Conservation (phyloP, 441 rosid genomes). For the Melastoma candidum region DNA sequence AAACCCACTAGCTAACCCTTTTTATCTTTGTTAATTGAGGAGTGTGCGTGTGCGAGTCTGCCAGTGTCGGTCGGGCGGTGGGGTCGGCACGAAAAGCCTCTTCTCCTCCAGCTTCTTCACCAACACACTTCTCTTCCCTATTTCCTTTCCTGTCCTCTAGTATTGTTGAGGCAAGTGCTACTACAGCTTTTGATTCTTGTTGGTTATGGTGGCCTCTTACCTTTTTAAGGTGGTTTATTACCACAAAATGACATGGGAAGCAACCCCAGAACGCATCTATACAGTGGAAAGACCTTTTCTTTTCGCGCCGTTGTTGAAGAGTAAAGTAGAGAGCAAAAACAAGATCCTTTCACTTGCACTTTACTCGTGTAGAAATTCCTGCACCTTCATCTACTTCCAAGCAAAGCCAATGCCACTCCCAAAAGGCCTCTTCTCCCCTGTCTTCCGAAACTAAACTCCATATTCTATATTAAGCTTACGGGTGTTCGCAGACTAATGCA, state of each 20-base stretch:
- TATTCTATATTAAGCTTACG: conserved; percentile 38
- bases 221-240: too few relatives aligned
- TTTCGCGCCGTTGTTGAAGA: conserved; percentile 41
- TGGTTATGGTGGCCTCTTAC: too few relatives aligned
- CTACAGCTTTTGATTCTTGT: too few relatives aligned
- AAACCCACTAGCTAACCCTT: too few relatives aligned
- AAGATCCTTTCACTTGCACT: conserved; percentile 58
- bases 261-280: conserved; percentile 16
- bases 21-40: too few relatives aligned
- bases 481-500: conserved; percentile 25
- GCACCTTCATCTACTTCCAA: conserved; percentile 72
- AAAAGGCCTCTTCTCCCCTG: conserved; percentile 2
- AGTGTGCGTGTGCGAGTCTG: too few relatives aligned
- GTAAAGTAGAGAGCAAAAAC: conserved; percentile 75
- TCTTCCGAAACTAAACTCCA: conserved; percentile 34
- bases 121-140: too few relatives aligned
- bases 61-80: too few relatives aligned
- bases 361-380: conserved; percentile 47
- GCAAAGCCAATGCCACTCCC: conserved; percentile 61
- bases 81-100: too few relatives aligned
- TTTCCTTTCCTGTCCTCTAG: too few relatives aligned
- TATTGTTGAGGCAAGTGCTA: too few relatives aligned
- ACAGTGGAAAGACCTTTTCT: conserved; percentile 22
- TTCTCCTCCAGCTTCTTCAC: too few relatives aligned
- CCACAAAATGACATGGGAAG: background rate